Conservation (phyloP, 345 rosid genomes). For the Lagerstroemia speciosa region DNA sequence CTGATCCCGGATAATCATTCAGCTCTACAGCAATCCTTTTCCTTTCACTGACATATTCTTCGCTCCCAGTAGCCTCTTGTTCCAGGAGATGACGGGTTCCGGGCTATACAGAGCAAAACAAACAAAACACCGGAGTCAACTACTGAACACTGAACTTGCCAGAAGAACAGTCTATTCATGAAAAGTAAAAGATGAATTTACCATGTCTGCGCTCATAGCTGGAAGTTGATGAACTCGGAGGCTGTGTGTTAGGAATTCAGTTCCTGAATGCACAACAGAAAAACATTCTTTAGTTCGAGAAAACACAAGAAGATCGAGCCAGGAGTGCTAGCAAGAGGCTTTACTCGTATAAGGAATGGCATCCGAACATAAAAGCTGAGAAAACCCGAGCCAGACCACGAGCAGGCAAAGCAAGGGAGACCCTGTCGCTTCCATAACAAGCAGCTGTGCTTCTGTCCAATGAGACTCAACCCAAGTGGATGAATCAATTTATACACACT, state of each 20-base stretch:
- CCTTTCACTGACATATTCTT: conserved; percentile 11
- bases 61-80: conserved; percentile 2
- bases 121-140: not conserved
- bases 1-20: conserved; percentile 69
- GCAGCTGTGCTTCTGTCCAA: not conserved
- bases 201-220: not conserved
- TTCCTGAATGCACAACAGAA: conserved; percentile 23
- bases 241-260: conserved; percentile 26
- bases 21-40: conserved; percentile 32
- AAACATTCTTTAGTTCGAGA: not conserved
- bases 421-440: not conserved
- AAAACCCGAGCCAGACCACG: conserved; percentile 24
- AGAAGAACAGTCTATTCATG: not conserved
- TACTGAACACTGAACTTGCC: not conserved
- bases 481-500: not conserved
- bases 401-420: conserved; percentile 12
- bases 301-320: not conserved
- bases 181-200: not conserved
- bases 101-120: not conserved
- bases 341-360: conserved; percentile 39
- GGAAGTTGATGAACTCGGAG: conserved; percentile 19
- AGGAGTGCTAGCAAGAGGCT: not conserved
- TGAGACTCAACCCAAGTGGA: not conserved
- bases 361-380: conserved; percentile 20
- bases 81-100: not conserved